These are phyloP conservation scores for Cutaneotrichosporon cyanovorans DNA, from an alignment of 1,284 basidiomycete species.

Conservation along the genomic window DNA sequence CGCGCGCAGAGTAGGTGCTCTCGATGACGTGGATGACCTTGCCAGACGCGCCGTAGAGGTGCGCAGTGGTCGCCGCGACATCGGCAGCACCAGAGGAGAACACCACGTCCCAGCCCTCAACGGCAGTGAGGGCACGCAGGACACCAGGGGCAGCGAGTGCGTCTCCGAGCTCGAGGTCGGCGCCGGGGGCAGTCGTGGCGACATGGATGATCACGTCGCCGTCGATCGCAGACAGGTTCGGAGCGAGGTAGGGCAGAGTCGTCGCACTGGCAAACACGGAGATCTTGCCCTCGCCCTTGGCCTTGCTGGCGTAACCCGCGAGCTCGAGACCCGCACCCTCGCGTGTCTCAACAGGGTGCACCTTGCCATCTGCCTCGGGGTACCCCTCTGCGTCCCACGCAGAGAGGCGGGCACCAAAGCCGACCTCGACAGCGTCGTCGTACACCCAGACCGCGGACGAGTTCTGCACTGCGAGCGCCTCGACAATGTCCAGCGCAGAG, in stretches of 20 bases:
- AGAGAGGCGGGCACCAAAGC: conserved; percentile 31
- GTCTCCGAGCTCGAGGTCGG: conserved; percentile 56
- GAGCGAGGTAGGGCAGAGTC: conserved; percentile 64
- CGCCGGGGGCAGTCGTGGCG: conserved; percentile 58
- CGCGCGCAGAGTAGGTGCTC: conserved; percentile 38
- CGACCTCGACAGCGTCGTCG: conserved; percentile 42
- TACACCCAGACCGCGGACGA: conserved; percentile 42
- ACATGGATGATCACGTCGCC: conserved; percentile 71
- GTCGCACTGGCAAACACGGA: conserved; percentile 41
- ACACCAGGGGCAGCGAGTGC: conserved; percentile 53
- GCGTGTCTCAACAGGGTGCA: conserved; percentile 71
- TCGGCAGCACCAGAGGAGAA: conserved; percentile 69
- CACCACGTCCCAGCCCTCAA: conserved; percentile 65
- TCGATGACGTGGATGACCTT: conserved; percentile 44
- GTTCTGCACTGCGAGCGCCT: conserved; percentile 39
- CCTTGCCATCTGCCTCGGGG: conserved; percentile 40
- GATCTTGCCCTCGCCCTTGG: conserved; percentile 48
- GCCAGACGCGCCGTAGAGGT: conserved; percentile 29
- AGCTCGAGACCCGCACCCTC: conserved; percentile 76
- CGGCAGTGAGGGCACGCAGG: conserved; percentile 52
- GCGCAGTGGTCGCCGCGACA: conserved; percentile 59
- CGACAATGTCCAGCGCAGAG: conserved; percentile 37
- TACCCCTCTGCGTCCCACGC: conserved; percentile 20
- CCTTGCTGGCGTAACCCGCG: conserved; percentile 58
- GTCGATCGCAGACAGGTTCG: conserved; percentile 58